These are phyloP conservation scores for Melaleuca quinquenervia DNA, from an alignment of 345 rosid species.

Conservation along the genomic window DNA sequence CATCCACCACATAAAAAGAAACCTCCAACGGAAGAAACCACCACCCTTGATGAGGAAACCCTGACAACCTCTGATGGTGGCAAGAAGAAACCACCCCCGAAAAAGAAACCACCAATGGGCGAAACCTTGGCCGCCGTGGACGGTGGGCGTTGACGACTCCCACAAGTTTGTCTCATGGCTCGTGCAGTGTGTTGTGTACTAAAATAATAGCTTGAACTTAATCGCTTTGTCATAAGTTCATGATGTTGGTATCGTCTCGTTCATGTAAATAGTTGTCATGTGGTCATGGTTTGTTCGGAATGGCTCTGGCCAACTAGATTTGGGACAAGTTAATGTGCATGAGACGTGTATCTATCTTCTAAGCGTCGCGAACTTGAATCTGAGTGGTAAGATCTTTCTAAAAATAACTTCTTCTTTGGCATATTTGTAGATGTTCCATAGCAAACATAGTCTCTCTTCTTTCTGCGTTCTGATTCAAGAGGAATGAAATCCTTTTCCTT, in stretches of 20 bases:
- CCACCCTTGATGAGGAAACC: not conserved
- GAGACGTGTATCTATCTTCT: not conserved
- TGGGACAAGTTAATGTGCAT: not conserved
- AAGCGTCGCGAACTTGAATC: not conserved
- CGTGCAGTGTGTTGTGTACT: not conserved
- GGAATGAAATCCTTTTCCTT: not conserved
- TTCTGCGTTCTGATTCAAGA: not conserved
- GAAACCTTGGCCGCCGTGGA: not conserved
- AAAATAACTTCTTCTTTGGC: not conserved
- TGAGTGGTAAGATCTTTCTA: not conserved
- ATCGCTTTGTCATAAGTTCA: not conserved
- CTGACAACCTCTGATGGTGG: not conserved
- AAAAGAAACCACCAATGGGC: not conserved
- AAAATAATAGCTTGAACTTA: not conserved
- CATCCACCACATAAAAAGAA: not conserved
- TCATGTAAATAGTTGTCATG: not conserved
- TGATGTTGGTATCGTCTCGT: not conserved
- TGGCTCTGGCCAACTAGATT: not conserved
- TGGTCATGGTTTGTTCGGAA: not conserved
- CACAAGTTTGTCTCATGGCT: not conserved
- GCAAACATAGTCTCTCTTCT: not conserved
- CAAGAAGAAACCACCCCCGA: not conserved
- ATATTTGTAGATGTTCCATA: not conserved
- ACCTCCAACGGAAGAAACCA: not conserved
- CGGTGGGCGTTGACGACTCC: not conserved